Evolutionary conservation across 352 stramenopile genomes (phyloP).

Genomic region (Phytopythium boreale): DNA sequence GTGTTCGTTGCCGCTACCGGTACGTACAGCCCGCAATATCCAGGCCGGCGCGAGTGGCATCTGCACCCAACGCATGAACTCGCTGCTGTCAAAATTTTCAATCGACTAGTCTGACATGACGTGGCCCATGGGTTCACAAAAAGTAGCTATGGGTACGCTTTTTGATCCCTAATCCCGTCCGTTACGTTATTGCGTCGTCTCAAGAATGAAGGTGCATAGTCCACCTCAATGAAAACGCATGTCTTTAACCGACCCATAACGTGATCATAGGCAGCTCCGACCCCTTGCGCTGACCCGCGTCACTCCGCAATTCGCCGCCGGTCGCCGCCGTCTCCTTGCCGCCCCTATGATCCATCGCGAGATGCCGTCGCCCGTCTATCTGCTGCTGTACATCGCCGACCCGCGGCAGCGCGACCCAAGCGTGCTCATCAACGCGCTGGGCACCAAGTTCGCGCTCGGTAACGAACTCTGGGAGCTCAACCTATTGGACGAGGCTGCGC

Average conservation of each 20-base stretch:
- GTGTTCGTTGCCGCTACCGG: neutral
- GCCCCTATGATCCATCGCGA: neutral
- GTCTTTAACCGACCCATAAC: neutral
- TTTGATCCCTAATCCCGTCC: neutral
- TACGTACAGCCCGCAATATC: no score
- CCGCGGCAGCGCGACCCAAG: neutral
- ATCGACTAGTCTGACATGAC: neutral
- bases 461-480: neutral
- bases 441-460: neutral
- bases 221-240: neutral
- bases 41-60: no score
- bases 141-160: neutral
- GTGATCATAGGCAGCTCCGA: neutral
- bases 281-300: no score
- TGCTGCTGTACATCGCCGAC: neutral
- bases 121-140: neutral
- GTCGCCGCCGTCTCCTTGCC: neutral
- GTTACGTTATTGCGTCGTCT: neutral
- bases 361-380: neutral
- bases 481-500: neutral
- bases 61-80: no score
- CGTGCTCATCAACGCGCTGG: neutral
- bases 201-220: neutral
- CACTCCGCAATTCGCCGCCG: neutral
- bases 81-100: no score